phyloP scores from a whole-genome alignment of 164 flowering plant species.

The Stephania yunnanensis region DNA sequence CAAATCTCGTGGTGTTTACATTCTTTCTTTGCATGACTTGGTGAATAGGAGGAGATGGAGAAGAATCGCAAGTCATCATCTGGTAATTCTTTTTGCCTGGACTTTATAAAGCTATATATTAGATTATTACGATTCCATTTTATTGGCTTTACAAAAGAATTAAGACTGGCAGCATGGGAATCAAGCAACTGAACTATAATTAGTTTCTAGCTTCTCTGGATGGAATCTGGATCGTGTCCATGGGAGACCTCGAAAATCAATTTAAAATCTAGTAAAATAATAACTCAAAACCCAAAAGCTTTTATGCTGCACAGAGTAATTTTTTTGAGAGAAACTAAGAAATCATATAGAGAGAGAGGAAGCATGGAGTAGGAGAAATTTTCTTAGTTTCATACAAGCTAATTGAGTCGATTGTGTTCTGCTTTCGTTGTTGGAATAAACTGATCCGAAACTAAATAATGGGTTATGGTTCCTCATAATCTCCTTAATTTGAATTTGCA shows the following conservation, averaged over 20 bases:
- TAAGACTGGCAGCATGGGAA: background rate
- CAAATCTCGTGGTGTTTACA: too few species aligned
- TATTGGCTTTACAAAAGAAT: background rate
- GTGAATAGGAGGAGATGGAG: slow-evolving; percentile 81
- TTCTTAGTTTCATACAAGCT: too few species aligned
- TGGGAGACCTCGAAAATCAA: too few species aligned
- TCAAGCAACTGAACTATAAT: background rate
- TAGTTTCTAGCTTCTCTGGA: too few species aligned
- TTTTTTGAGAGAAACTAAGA: too few species aligned
- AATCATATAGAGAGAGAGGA: too few species aligned
- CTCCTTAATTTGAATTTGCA: slow-evolving; percentile 1
- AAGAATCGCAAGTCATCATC: slow-evolving; percentile 65
- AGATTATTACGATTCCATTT: background rate
- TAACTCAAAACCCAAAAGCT: too few species aligned
- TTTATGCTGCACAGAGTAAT: too few species aligned
- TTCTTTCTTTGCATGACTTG: background rate
- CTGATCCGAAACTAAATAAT: background rate
- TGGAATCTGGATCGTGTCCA: too few species aligned
- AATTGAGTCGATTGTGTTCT: background rate
- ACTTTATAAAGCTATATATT: background rate
- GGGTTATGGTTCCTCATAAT: background rate
- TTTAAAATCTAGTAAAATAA: too few species aligned
- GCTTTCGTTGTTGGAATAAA: background rate
- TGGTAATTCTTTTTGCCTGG: slow-evolving; percentile 35
- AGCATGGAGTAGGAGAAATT: too few species aligned